A percentile compares a stretch with the other conserved stretches of the same genome.
These are phyloP conservation scores for Penicillium pancosmium DNA, from an alignment of 495 filamentous ascomycete species.

Conservation along the genomic window DNA sequence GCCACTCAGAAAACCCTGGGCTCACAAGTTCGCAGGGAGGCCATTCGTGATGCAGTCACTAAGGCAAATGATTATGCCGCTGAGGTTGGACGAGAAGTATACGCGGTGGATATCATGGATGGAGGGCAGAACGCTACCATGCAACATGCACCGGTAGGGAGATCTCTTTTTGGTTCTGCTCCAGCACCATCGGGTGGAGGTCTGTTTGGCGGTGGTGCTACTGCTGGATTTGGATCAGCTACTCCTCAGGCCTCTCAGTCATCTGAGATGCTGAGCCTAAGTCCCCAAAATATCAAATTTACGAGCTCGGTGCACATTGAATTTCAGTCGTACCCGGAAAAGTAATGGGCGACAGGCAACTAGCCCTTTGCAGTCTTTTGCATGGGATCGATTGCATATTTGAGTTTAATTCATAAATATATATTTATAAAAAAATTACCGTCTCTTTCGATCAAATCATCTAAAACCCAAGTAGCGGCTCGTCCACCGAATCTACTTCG, in stretches of 20 bases:
- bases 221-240: neutral
- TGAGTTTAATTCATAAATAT: neutral
- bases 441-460: neutral
- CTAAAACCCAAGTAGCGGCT: conserved; percentile 26
- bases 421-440: neutral
- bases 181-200: neutral
- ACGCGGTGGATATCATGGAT: conserved; percentile 18
- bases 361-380: neutral
- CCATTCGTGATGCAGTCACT: conserved; percentile 23
- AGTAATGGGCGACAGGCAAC: neutral
- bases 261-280: conserved; percentile 7
- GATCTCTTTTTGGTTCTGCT: neutral
- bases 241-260: neutral
- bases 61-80: conserved; percentile 27
- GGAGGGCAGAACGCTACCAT: neutral
- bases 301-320: conserved; percentile 10
- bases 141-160: conserved; percentile 3
- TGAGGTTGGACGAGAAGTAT: conserved; percentile 20
- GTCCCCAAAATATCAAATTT: conserved; percentile 17
- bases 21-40: conserved; percentile 20
- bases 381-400: neutral
- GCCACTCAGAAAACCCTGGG: conserved; percentile 16
- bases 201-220: neutral
- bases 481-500: conserved; percentile 45
- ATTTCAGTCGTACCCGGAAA: conserved; percentile 5